Base-by-base conservation (phyloP, 139 green algal species). In the Closterium sp. region DNA sequence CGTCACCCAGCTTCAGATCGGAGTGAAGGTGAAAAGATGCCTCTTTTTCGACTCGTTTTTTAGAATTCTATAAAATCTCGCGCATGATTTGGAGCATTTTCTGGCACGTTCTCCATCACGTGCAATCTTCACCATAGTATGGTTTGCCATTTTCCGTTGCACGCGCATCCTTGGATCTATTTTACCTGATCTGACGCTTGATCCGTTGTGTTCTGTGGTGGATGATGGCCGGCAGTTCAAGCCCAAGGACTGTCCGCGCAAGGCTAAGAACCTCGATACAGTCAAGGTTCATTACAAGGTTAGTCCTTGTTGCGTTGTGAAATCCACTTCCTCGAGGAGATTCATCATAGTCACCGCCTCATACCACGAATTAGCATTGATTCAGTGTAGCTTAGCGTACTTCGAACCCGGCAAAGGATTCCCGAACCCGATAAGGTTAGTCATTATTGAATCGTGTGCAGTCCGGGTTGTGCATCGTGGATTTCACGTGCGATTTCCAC, bases 1-100 rank as follows among this genome's bases (percentile, higher is more conserved):
- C 30, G 85, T 89, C 2, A 89, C 85, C 0, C 32, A 89, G 85
- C 85, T 89, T 33, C 85, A 89, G 85, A 89, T 89, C 10, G 85
- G 85, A 9, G 85, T 89, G 16, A 89, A 89, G 85, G 85, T 89
- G 16, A 76, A 76, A 7, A 2, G 0, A 76, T 6, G 55, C 16
- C 55, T 76, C 55, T 3, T 76, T 76, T 28, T 12, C n/a, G n/a
- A n/a, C n/a, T n/a, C n/a, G n/a, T n/a, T n/a, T n/a, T n/a, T n/a
- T n/a, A n/a, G n/a, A n/a, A n/a, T n/a, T n/a, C n/a, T n/a, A n/a
- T n/a, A n/a, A n/a, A n/a, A n/a, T n/a, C n/a, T n/a, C 16, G 55
- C 55, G 25, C 43, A 12, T 69, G 8, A 5, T 69, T 16, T 16
- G 1, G 43, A 12, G 43, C 43, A 69, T 69, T 69, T 69, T 69